Conservation (phyloP, 371 early-diverging fungal genomes). For the Blakeslea trispora region DNA sequence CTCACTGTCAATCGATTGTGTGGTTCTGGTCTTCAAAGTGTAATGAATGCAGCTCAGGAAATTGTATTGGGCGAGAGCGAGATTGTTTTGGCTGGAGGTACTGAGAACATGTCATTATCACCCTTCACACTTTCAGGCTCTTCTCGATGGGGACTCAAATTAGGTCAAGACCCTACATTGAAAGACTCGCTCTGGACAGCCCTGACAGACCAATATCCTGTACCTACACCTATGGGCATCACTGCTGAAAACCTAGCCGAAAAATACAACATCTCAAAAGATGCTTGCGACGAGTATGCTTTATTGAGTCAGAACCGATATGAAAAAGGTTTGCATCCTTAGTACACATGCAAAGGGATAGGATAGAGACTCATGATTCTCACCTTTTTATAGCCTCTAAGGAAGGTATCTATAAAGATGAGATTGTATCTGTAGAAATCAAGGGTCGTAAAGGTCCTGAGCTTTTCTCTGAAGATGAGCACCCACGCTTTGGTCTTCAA, state of each 20-base stretch:
- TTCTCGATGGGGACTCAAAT: conserved; percentile 80
- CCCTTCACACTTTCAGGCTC: conserved; percentile 81
- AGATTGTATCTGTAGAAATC: conserved; percentile 88
- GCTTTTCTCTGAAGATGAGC: conserved; percentile 81
- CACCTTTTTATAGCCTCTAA: conserved; percentile 30
- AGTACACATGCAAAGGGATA: neutral
- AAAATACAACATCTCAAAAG: conserved; percentile 79
- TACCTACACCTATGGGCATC: conserved; percentile 90
- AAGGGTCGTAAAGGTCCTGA: conserved; percentile 74
- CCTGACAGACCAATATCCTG: conserved; percentile 88
- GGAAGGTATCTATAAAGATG: conserved; percentile 77
- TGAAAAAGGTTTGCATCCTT: conserved; percentile 59
- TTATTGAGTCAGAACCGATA: conserved; percentile 83
- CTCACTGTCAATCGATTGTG: conserved; percentile 94
- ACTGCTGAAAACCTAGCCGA: conserved; percentile 95
- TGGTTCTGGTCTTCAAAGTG: conserved; percentile 94
- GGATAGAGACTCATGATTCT: too few species aligned
- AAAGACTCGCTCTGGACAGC: conserved; percentile 88
- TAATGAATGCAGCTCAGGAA: conserved; percentile 92
- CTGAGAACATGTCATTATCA: conserved; percentile 93
- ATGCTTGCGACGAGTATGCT: conserved; percentile 89
- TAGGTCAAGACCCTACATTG: conserved; percentile 85
- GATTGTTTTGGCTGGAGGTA: conserved; percentile 89
- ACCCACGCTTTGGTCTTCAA: conserved; percentile 85
- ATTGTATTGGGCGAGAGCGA: conserved; percentile 83